These are phyloP conservation scores for Sordariomycetes sp. DNA, from an alignment of 2,329 filamentous ascomycete genomes.

Conservation along the genomic window DNA sequence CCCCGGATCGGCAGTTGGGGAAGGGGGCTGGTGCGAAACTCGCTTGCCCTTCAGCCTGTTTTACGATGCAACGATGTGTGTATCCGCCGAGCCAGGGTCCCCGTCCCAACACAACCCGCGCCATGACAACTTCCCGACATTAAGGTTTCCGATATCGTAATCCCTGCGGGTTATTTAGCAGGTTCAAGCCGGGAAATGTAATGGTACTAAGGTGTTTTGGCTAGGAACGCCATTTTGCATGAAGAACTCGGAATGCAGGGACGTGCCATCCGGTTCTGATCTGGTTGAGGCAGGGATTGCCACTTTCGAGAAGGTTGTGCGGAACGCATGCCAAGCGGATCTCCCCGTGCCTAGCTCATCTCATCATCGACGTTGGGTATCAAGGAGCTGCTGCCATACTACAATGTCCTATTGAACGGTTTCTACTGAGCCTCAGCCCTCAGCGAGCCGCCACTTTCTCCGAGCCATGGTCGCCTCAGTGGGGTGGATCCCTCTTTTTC, in stretches of 20 bases:
- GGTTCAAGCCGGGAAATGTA: background rate
- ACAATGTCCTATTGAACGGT: background rate
- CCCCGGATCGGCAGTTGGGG: constrained; percentile 11
- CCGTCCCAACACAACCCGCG: background rate
- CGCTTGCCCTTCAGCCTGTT: constrained; percentile 25
- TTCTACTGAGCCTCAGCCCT: background rate
- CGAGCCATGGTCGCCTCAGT: background rate
- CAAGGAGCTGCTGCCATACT: background rate
- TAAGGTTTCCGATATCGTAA: background rate
- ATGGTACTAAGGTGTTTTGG: background rate
- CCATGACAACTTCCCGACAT: background rate
- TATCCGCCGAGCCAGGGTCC: background rate
- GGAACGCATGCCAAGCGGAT: background rate
- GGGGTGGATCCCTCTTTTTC: background rate
- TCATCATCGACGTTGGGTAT: background rate
- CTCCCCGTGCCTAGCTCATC: background rate
- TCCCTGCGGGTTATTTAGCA: background rate
- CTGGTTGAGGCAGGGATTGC: background rate
- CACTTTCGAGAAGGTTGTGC: background rate
- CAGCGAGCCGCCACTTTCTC: background rate
- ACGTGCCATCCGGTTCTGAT: background rate
- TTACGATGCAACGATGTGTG: constrained; percentile 10
- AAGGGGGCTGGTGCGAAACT: constrained; percentile 20
- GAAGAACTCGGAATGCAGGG: background rate
- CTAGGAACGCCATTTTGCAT: background rate